Evolutionary conservation across 1,139 yeast species (phyloP).

Genomic region (Hemisphaericaspora xylofermentans): DNA sequence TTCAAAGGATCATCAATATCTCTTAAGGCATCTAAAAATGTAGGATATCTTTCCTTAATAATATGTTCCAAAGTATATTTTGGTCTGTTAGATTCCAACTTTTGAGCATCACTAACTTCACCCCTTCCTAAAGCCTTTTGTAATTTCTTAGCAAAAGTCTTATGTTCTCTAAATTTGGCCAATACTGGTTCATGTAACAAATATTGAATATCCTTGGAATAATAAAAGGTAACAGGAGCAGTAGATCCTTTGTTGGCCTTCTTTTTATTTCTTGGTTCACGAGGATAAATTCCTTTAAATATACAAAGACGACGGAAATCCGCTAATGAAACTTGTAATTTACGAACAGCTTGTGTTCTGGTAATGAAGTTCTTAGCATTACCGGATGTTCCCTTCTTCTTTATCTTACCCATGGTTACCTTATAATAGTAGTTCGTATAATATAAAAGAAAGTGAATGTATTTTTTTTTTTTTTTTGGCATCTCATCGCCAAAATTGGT

Average conservation of each 20-base stretch:
- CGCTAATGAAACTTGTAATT: constrained; percentile 91
- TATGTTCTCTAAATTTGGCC: constrained; percentile 91
- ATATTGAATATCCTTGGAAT: constrained; percentile 90
- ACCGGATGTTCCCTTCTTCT: constrained; percentile 83
- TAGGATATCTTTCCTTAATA: constrained; percentile 93
- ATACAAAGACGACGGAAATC: constrained; percentile 97
- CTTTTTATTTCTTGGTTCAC: constrained; percentile 95
- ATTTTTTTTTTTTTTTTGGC: not conserved
- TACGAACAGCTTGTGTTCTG: constrained; percentile 92
- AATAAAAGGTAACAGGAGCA: constrained; percentile 93
- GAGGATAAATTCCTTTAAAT: constrained; percentile 93
- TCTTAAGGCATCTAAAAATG: constrained; percentile 86
- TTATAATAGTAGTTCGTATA: not conserved
- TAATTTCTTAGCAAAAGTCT: constrained; percentile 87
- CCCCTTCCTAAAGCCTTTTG: constrained; percentile 91
- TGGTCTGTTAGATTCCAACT: constrained; percentile 78
- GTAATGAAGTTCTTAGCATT: constrained; percentile 92
- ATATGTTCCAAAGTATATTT: constrained; percentile 84
- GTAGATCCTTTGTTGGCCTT: constrained; percentile 97
- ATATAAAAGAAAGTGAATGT: not conserved
- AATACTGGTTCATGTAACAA: constrained; percentile 93
- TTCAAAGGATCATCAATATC: constrained; percentile 94
- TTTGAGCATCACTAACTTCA: constrained; percentile 85
- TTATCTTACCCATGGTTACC: constrained; percentile 35
- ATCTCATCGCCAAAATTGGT: not conserved